These are phyloP conservation scores for Auriscalpium vulgare DNA, from an alignment of 768 basidiomycete species.

Conservation along the genomic window DNA sequence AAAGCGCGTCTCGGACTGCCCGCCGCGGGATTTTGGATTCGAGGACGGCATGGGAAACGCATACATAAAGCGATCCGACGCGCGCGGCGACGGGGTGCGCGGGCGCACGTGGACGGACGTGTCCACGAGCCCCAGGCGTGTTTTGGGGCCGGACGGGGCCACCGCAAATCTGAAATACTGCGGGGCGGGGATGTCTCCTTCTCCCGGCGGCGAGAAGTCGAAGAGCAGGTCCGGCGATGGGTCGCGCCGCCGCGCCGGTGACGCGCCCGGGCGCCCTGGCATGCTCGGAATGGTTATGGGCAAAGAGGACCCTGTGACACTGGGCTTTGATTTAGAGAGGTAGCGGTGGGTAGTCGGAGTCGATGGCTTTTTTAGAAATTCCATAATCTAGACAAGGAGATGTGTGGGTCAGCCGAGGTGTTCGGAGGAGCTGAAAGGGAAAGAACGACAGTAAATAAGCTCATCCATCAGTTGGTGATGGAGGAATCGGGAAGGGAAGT, in stretches of 20 bases:
- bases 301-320: too few relatives aligned
- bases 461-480: too few relatives aligned
- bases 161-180: background rate
- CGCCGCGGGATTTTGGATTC: background rate
- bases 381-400: too few relatives aligned
- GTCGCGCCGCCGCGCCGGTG: background rate
- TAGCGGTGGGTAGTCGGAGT: too few relatives aligned
- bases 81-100: background rate
- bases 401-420: too few relatives aligned
- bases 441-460: too few relatives aligned
- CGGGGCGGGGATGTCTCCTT: background rate
- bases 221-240: background rate
- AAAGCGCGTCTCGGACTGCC: background rate
- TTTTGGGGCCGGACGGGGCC: background rate
- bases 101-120: background rate
- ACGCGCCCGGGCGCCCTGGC: too few relatives aligned
- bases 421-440: too few relatives aligned
- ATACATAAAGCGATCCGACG: background rate
- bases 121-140: background rate
- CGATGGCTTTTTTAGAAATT: too few relatives aligned
- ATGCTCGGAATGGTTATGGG: too few relatives aligned
- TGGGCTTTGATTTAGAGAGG: too few relatives aligned
- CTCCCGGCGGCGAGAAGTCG: background rate
- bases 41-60: background rate
- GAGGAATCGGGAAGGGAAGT: too few relatives aligned